Evolutionary conservation across 202 grass and related monocot genomes (phyloP), one percentile per base, ranked within the genome.

Genomic region (Musa balbisiana): DNA sequence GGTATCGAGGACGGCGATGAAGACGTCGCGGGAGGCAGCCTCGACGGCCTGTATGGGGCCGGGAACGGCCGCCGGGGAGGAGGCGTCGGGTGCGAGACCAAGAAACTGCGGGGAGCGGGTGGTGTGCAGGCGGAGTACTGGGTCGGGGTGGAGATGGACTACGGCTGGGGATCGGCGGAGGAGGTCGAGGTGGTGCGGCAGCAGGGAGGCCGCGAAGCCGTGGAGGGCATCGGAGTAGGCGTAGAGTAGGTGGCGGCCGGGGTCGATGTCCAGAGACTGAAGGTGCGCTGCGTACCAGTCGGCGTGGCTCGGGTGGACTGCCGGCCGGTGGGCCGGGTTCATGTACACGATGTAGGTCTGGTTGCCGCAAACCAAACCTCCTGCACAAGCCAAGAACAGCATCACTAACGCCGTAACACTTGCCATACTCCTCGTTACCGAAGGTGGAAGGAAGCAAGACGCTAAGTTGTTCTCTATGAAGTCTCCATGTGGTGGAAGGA

Each of bases 301-400:
- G 16, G 83, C 76, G n/a, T 81, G 73, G 2, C 79, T 84, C 20
- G 83, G 73, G 81, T 93, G 86, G 69, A 76, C 86, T 26, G 87
- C 68, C 43, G 88, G 88, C 54, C 75, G 79, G 33, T 56, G 74
- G 23, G 86, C 67, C 10, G 79, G 82, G 74, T 98, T 85, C 90
- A 98, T 91, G 81, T 91, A 93, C 27, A 98, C 90, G 85, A 98
- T 86, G 81, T 98, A 98, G 14, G 87, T 98, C 72, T 73, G 83
- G 68, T 83, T 82, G 21, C 72, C 58, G 12, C 73, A 55, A 24
- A 33, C 72, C 29, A 81, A 26, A 20, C 59, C 1, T 25, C 55
- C 60, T 25, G 69, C 77, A 58, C 16, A 51, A 66, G 51, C 71
- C 27, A 84, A 52, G 23, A 78, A 55, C 12, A 70, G 64, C 79